Base-by-base conservation (phyloP, 2,329 filamentous ascomycete genomes). In the Bipolaris bicolor region DNA sequence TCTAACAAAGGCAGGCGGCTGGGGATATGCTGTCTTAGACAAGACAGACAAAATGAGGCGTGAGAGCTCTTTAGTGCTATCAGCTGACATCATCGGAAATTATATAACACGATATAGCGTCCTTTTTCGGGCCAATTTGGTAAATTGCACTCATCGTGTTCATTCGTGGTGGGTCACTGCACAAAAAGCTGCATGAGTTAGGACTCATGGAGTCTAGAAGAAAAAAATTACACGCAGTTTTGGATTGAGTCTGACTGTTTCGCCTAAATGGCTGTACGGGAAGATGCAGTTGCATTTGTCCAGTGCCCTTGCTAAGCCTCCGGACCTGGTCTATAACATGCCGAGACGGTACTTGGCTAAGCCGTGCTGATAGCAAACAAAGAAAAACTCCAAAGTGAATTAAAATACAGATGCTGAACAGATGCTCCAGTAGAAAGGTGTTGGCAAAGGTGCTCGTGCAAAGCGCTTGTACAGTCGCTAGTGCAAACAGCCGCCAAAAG, bases 391-490 rank as follows among this genome's bases (percentile, higher is more conserved):
- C 22, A 33, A 18, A 57, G 40, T 34, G 33, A 55, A 44, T 48
- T 61, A 55, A 34, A 56, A 48, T 61, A 63, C 53, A 57, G 45
- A 49, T 20, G 40, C 40, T 49, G 57, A 54, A 41, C 44, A 63
- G 47, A 50, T 52, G 50, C 50, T 63, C 57, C 44, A 34, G 16
- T 49, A 24, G 15, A 59, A 58, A 60, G 49, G 51, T 60, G 62
- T 51, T 63, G 52, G 51, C 40, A 57, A 58, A 44, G 40, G 57
- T 53, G 58, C 61, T 67, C 48, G 53, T 64, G 67, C 60, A 66
- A 55, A 66, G 64, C 67, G 65, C 63, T 66, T 70, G 62, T 55
- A 58, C 57, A 37, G 48, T 24, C 52, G 29, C 43, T 33, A 34
- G 43, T n/a, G 26, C 26, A n/a, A 46, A 45, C 62, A 61, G 62